Base-by-base conservation (phyloP, 2,329 filamentous ascomycete genomes). In the Beauveria asiatica region DNA sequence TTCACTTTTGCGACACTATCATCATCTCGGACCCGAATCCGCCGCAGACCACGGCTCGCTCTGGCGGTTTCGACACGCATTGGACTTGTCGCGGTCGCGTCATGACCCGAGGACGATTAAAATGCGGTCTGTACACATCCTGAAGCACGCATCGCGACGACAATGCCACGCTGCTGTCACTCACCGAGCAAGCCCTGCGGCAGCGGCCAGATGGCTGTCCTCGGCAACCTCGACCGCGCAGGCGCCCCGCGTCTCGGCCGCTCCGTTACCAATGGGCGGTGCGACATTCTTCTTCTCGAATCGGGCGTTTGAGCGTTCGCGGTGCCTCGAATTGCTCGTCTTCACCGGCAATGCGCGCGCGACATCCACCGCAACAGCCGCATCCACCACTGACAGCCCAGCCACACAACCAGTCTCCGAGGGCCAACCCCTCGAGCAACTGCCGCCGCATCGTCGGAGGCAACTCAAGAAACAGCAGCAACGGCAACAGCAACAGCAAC, bases 251-350 rank as follows among this genome's bases (percentile, higher is more conserved):
- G 46, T 51, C 46, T 57, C 59, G 7, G 30, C 53, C 9, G 64
- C 65, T 42, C 19, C 66, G 6, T 45, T 65, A 16, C 63, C 65
- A 21, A 62, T 63, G 39, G 65, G 61, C 10, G 45, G 58, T 2
- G 62, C 66, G 5, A 57, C 65, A 19, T 75, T 74, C 62, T 74
- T 75, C 16, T 60, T 74, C 3, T 74, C 73, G 3, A 75, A 75
- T 45, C 67, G 70, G 9, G 49, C 71, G 1, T 70, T 74, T 61
- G 71, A 73, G n/a, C 66, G 71, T 48, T 74, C 73, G 8, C 67
- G 65, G 60, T 75, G 72, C 53, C 71, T 75, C 60, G 72, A 74
- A 58, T 69, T 68, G 16, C 57, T 75, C 56, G 57, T 74, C 41
- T 49, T 66, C 25, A 63, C 64, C 57, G 69, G 67, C 51, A 64